phyloP scores from a whole-genome alignment of 768 basidiomycete species.

The Lactarius psammicola region DNA sequence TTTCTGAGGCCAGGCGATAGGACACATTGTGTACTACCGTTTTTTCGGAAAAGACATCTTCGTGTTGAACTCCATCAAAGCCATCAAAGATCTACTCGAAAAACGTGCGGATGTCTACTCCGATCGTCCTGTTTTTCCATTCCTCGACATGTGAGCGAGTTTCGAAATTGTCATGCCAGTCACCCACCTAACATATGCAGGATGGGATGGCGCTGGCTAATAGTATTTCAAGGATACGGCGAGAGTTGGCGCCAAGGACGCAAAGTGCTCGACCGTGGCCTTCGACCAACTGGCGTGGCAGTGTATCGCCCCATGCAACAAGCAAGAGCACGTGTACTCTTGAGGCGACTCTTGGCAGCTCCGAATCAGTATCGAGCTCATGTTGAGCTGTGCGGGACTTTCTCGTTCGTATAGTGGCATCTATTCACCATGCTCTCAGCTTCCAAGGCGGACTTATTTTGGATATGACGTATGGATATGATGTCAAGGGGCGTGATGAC shows the following conservation, averaged over 20 bases:
- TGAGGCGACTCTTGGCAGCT: neutral
- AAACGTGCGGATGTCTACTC: conserved; percentile 43
- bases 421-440: neutral
- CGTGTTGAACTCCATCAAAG: conserved; percentile 47
- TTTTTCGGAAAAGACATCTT: conserved; percentile 49
- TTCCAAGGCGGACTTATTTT: conserved; percentile 10
- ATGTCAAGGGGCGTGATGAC: too few relatives aligned
- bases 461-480: conserved; percentile 21
- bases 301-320: too few relatives aligned
- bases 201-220: too few relatives aligned
- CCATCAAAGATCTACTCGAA: conserved; percentile 49
- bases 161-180: too few relatives aligned
- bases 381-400: too few relatives aligned
- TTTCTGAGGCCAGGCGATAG: neutral
- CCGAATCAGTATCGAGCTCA: neutral
- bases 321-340: too few relatives aligned
- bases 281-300: too few relatives aligned
- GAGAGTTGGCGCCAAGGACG: too few relatives aligned
- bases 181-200: too few relatives aligned
- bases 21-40: conserved; percentile 28
- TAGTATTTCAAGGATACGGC: too few relatives aligned
- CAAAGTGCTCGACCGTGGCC: too few relatives aligned
- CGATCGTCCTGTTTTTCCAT: conserved; percentile 5
- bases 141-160: conserved; percentile 21
- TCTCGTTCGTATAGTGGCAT: too few relatives aligned